These are phyloP conservation scores for Zizania latifolia DNA, from an alignment of 176 grass and related monocot species.

Conservation along the genomic window DNA sequence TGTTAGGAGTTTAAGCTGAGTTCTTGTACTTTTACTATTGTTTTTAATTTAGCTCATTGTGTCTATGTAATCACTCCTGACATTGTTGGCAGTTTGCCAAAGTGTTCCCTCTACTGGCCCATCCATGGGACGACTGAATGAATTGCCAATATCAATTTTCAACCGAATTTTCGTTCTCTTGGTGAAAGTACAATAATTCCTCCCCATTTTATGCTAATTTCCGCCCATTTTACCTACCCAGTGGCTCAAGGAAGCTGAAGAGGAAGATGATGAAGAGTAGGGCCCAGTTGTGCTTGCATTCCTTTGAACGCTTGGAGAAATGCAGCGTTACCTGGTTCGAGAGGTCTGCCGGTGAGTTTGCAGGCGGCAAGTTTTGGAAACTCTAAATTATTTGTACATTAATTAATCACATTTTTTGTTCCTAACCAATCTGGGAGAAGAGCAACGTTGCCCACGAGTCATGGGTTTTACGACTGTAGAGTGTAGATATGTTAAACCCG, in stretches of 20 bases:
- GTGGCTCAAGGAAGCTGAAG: constrained; percentile 79
- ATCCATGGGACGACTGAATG: neutral
- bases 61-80: neutral
- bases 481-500: constrained; percentile 15
- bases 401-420: constrained; percentile 19
- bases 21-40: neutral
- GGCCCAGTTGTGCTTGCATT: neutral
- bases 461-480: neutral
- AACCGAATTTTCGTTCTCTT: neutral
- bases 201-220: too few relatives aligned
- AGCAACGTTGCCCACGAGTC: neutral
- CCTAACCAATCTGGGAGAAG: neutral
- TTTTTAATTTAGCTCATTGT: neutral
- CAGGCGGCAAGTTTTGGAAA: constrained; percentile 32
- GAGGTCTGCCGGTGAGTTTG: constrained; percentile 30
- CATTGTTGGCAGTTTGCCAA: neutral
- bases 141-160: neutral
- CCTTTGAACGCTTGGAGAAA: neutral
- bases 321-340: neutral
- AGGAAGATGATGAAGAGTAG: constrained; percentile 67
- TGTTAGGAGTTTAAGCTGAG: too few relatives aligned
- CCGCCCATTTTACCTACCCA: neutral
- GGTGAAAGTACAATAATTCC: neutral
- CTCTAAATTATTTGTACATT: constrained; percentile 33
- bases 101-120: neutral